A percentile compares a stretch with the other conserved stretches of the same genome.
Evolutionary conservation across 495 filamentous ascomycete species (phyloP).

Genomic region (Recurvomyces mirabilis): DNA sequence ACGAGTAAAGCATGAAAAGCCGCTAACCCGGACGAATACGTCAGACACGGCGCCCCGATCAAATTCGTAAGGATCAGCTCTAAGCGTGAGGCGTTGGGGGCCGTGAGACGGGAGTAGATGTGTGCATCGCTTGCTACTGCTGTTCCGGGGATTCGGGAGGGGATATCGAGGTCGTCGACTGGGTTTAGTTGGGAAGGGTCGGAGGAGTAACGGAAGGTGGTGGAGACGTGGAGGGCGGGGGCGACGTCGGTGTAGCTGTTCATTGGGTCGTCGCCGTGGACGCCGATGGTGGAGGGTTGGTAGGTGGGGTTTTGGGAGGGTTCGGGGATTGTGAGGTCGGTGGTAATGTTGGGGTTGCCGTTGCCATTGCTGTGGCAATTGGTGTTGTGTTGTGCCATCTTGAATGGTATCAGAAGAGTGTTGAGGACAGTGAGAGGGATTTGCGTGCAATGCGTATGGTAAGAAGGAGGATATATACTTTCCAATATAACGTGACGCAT

Average conservation of each 20-base stretch:
- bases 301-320: conserved; percentile 5
- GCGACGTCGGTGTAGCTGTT: conserved; percentile 65
- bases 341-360: conserved; percentile 9
- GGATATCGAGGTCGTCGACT: conserved; percentile 31
- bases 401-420: too few relatives aligned
- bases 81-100: conserved; percentile 70
- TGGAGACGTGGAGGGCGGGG: conserved; percentile 75
- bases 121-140: conserved; percentile 26
- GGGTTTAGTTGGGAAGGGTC: conserved; percentile 53
- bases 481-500: too few relatives aligned
- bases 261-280: conserved; percentile 77
- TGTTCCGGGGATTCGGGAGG: conserved; percentile 1
- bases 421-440: too few relatives aligned
- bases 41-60: conserved; percentile 55
- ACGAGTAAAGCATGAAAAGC: conserved; percentile 77
- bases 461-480: too few relatives aligned
- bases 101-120: conserved; percentile 69
- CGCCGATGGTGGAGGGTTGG: conserved; percentile 54
- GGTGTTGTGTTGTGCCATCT: too few relatives aligned
- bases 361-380: conserved; percentile 7
- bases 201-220: conserved; percentile 70
- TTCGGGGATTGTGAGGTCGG: neutral
- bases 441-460: too few relatives aligned
- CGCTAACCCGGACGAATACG: conserved; percentile 75
- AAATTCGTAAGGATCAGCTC: conserved; percentile 67